Percentiles rank a stretch among this genome's conserved stretches.
These are phyloP conservation scores for Eimeria necatrix DNA, from an alignment of 169 alveolate genomes.

Conservation along the genomic window DNA sequence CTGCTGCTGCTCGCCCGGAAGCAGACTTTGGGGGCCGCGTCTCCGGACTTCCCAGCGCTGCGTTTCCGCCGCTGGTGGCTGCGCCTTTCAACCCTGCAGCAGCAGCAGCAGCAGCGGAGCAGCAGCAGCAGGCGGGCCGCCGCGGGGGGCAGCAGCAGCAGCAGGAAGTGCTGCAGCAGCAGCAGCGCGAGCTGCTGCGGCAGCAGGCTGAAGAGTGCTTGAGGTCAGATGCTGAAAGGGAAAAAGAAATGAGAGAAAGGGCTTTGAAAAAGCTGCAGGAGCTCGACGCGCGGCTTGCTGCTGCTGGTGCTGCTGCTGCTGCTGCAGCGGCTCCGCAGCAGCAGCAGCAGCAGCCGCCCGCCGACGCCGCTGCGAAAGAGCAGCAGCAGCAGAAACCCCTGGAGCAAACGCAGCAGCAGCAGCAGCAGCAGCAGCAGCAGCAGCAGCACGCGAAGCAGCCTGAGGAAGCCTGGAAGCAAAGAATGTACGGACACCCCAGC, in stretches of 20 bases:
- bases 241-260: slow-evolving; percentile 49
- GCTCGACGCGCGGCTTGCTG: slow-evolving; percentile 71
- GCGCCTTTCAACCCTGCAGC: slow-evolving; percentile 16
- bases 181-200: slow-evolving; percentile 63
- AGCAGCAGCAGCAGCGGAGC: slow-evolving; percentile 47
- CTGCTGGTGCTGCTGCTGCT: slow-evolving; percentile 55
- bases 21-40: slow-evolving; percentile 26
- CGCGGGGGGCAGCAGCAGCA: not conserved
- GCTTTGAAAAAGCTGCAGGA: slow-evolving; percentile 75
- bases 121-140: slow-evolving; percentile 9
- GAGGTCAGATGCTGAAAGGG: slow-evolving; percentile 61
- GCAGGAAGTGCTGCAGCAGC: slow-evolving; percentile 58
- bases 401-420: not conserved
- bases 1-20: not conserved
- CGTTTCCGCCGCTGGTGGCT: slow-evolving; percentile 12
- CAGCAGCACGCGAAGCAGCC: too few relatives aligned
- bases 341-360: not conserved
- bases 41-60: not conserved
- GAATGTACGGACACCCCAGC: too few relatives aligned
- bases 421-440: slow-evolving; percentile 63
- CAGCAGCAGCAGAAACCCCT: not conserved
- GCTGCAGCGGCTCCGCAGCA: slow-evolving; percentile 20
- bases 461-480: too few relatives aligned
- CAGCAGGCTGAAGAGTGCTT: slow-evolving; percentile 53
- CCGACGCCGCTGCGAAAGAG: slow-evolving; percentile 2